Base-by-base conservation (phyloP, 306 rosid genomes). In the Cyclanthera cordifolia region DNA sequence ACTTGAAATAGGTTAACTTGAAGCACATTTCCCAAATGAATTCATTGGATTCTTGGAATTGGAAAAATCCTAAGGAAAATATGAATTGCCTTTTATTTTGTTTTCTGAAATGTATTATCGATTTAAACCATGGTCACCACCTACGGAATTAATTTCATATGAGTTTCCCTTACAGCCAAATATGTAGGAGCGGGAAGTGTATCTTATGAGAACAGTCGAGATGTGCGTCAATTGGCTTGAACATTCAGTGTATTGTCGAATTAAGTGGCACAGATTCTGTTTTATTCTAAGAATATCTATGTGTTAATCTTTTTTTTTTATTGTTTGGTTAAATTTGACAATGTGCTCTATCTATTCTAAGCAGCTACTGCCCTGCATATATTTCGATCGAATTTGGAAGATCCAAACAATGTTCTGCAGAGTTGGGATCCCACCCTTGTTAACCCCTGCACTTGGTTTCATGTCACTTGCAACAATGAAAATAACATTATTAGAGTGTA, bases 391-490 rank as follows among this genome's bases (percentile, higher is more conserved):
- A 72, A 51, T 59, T 56, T 72, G 51, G 68, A 72, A 48, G 75
- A 72, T 58, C 75, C 75, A 30, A 59, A 72, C 68, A 72, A 58
- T 58, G 75, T 72, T 49, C 65, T 72, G 34, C 75, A 72, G 21
- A 72, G 75, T 57, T 72, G 75, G 75, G 75, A 72, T 10, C 75
- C 75, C 8, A 72, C 69, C 27, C 75, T 72, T 8, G 75, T 46
- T 4, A 72, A 58, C 55, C 68, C 75, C 17, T 72, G 75, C 47
- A 72, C 67, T 11, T 72, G 75, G 75, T 72, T 72, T 58, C 75
- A 72, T 30, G 69, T 72, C 28, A 43, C 69, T 15, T 72, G 68
- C 75, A 72, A 72, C 15, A 58, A 57, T 72, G 69, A 46, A 45
- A 58, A 72, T 30, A 25, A 72, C 32, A 61, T 72, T 58, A 72